These are phyloP conservation scores for Phyllosticta paracitricarpa DNA, from an alignment of 2,329 filamentous ascomycete genomes.

Conservation along the genomic window DNA sequence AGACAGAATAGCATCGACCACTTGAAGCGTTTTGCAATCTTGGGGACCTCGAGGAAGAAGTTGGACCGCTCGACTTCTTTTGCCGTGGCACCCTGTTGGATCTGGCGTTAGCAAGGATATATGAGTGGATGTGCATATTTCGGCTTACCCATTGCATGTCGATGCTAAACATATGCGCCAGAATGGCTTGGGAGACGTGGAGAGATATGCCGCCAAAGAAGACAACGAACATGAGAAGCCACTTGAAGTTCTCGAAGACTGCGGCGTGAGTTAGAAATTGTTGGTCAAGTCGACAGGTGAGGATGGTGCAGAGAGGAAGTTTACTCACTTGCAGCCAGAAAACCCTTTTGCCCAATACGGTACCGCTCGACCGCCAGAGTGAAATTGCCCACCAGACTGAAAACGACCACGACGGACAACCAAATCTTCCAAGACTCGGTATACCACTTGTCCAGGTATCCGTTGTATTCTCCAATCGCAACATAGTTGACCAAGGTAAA, in stretches of 20 bases:
- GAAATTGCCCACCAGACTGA: conserved; percentile 2
- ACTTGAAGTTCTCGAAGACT: conserved; percentile 14
- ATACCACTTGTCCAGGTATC: conserved; percentile 19
- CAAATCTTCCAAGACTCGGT: conserved; percentile 9
- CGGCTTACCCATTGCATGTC: conserved; percentile 9
- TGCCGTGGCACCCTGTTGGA: conserved; percentile 2
- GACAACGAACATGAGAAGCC: conserved; percentile 13
- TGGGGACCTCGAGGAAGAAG: conserved; percentile 8
- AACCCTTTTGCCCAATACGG: conserved; percentile 1
- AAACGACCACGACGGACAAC: conserved; percentile 7
- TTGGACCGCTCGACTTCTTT: conserved; percentile 10
- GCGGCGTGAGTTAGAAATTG: not conserved
- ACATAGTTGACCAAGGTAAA: conserved; percentile 62
- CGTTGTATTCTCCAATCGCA: conserved; percentile 61
- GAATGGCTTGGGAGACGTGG: conserved; percentile 12
- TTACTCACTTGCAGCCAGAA: conserved; percentile 1
- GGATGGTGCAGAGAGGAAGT: not conserved
- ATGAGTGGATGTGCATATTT: not conserved
- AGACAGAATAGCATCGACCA: conserved; percentile 5
- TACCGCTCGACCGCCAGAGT: conserved; percentile 5
- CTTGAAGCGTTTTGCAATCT: conserved; percentile 8
- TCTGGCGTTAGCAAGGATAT: not conserved
- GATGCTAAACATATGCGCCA: conserved; percentile 12
- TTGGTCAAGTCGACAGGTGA: not conserved
- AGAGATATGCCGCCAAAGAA: conserved; percentile 14